A percentile compares a stretch with the other conserved stretches of the same genome.
Evolutionary conservation across 805 yeast species (phyloP).

Genomic region (Candida arabinofermentans): DNA sequence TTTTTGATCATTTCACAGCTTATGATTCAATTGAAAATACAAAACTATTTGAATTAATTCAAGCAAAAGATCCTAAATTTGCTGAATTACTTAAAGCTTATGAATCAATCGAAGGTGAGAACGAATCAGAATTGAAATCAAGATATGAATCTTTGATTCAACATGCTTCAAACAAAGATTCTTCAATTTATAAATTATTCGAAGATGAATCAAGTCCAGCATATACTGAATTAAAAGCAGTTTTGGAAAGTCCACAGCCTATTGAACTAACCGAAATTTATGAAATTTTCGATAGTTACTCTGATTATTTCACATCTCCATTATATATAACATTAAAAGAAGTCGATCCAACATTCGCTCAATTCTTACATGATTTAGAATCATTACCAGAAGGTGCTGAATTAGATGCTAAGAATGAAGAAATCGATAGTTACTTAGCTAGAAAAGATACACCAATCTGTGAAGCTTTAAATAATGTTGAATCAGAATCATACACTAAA

Average conservation of each 20-base stretch:
- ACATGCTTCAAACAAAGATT: conserved; percentile 18
- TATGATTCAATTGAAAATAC: conserved; percentile 20
- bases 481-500: conserved; percentile 10
- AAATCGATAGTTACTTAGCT: conserved; percentile 17
- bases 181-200: conserved; percentile 20
- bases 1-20: conserved; percentile 22
- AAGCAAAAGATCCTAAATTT: conserved; percentile 24
- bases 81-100: conserved; percentile 18
- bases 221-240: conserved; percentile 16
- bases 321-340: conserved; percentile 14
- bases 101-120: conserved; percentile 16
- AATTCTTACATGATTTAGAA: conserved; percentile 19
- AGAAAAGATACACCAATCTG: conserved; percentile 16
- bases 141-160: conserved; percentile 16
- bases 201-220: conserved; percentile 17
- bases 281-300: conserved; percentile 22
- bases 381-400: conserved; percentile 21
- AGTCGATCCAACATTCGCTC: conserved; percentile 23
- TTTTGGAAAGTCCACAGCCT: conserved; percentile 24
- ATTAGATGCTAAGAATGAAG: conserved; percentile 15
- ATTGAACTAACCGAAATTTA: conserved; percentile 24
- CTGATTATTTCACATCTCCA: conserved; percentile 19
- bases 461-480: conserved; percentile 21
- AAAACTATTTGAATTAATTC: conserved; percentile 18
- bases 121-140: conserved; percentile 15